Percentiles rank a stretch among this genome's conserved stretches.
These are phyloP conservation scores for Collybia sordida DNA, from an alignment of 768 basidiomycete species.

Conservation along the genomic window DNA sequence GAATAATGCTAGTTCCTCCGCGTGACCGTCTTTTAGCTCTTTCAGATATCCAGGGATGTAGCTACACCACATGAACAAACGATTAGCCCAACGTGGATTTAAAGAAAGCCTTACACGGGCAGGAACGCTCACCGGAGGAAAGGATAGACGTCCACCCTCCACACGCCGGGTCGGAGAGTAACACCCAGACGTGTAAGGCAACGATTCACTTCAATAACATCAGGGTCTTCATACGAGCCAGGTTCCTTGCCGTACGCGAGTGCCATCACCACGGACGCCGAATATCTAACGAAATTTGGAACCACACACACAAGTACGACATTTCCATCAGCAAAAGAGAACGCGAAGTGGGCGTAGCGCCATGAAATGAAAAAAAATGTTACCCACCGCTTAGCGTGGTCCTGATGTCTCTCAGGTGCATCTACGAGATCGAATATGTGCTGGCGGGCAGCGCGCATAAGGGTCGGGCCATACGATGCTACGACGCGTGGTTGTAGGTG, in stretches of 20 bases:
- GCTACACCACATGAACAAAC: slow-evolving; percentile 21
- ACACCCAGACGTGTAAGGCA: slow-evolving; percentile 46
- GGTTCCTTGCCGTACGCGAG: slow-evolving; percentile 48
- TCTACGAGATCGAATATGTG: slow-evolving; percentile 45
- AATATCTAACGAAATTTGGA: slow-evolving; percentile 36
- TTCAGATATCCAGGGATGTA: slow-evolving; percentile 62
- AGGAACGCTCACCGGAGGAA: neutral
- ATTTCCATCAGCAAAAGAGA: too few species aligned
- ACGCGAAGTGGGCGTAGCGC: too few species aligned
- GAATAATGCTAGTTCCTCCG: slow-evolving; percentile 56
- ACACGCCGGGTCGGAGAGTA: slow-evolving; percentile 41
- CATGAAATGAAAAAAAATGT: neutral
- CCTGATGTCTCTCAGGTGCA: slow-evolving; percentile 46
- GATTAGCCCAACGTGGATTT: slow-evolving; percentile 19
- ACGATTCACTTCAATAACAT: slow-evolving; percentile 44
- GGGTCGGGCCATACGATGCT: slow-evolving; percentile 45
- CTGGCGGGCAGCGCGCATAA: slow-evolving; percentile 25
- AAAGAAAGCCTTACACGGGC: slow-evolving; percentile 14
- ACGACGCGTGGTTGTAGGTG: slow-evolving; percentile 57
- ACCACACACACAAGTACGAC: too few species aligned
- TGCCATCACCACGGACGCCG: slow-evolving; percentile 49
- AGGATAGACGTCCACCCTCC: slow-evolving; percentile 49
- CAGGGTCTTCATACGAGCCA: slow-evolving; percentile 42
- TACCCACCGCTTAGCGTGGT: slow-evolving; percentile 49
- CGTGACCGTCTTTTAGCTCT: slow-evolving; percentile 55